Base-by-base conservation (phyloP, 1,139 yeast species). In the Saccharomyces hybrid region DNA sequence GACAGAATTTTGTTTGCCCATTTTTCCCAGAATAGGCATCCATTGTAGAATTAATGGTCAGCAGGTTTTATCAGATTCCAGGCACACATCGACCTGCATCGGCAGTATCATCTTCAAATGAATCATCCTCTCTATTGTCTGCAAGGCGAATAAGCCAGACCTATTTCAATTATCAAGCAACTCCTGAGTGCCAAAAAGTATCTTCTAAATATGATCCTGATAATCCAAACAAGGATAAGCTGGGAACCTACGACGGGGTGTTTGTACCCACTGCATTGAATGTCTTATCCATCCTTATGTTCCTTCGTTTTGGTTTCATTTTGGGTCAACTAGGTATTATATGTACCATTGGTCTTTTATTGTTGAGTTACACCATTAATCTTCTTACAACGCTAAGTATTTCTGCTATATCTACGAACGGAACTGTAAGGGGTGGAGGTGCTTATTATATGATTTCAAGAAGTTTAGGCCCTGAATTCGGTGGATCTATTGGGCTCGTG, bases 391-490 rank as follows among this genome's bases (percentile, higher is more conserved):
- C 89, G 0, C 68, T 86, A 62, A 84, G 90, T 44, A 79, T 86
- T 56, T 82, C 88, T 59, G 93, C 93, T 3, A 86, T 86, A 55
- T 85, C 90, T 2, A 86, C 95, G 3, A 86, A 86, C 66, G 95
- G 95, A 28, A 84, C 88, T 0, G 93, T 86, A 11, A 78, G 84
- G 64, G 93, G 93, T 26, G 95, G 95, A n/a, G 95, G 95, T 31
- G 91, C 93, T 0, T 86, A 86, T 66, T 86, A 84, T 62, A 86
- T 86, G 91, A 84, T 86, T 49, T 83, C 89, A 14, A 73, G 95
- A 63, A 83, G 89, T 46, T 71, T 86, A 58, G 95, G 95, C 0
- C 91, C 90, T 2, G 95, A 86, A 64, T 86, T 86, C 69, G 95
- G 95, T 34, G 93, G 93, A 3, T 84, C 93, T 2, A 86, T 86